Evolutionary conservation across 805 yeast species (phyloP), one percentile per base, ranked within the genome.

Genomic region (Isabelozyma heimii): DNA sequence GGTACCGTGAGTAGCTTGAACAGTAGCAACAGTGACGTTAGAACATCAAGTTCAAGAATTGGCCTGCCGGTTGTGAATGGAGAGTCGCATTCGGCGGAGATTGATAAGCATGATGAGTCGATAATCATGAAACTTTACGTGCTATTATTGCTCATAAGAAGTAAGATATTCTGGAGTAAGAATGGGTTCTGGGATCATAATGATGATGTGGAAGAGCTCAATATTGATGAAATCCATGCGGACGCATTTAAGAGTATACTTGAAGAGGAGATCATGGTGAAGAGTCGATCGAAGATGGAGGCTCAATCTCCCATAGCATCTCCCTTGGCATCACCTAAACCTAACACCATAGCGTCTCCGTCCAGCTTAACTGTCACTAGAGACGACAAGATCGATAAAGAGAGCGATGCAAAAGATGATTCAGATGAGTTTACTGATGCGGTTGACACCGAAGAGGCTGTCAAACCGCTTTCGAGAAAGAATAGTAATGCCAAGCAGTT

Each of bases 121-220:
- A 65, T 69, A 44, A 47, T 71, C 45, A 61, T 72, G 48, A 73
- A 73, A 52, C 57, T 73, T n/a, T 91, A 96, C 87, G 47, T 69
- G 41, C 63, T 70, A 55, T 54, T 74, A 37, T 56, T 63, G 8
- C 78, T 83, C 57, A 73, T 89, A 16, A 79, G 96, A 47, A 80
- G 81, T 40, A 85, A 86, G 60, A 73, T 91, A 54, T 89, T 86
- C 67, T 92, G 96, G 92, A 76, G 95, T 8, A 83, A 89, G 53
- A 65, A 85, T 17, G 97, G 97, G 5, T 76, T 84, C 28, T 87
- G 92, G 91, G 88, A 85, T 49, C 63, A 75, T 38, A 71, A 67
- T 5, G 72, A 67, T 39, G 73, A 69, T 49, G 53, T 69, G 10
- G 60, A 62, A 45, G 63, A 62, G 37, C 43, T 61, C 8, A 62